Base-by-base conservation (phyloP, 2,329 filamentous ascomycete genomes). In the Venturia asperata region DNA sequence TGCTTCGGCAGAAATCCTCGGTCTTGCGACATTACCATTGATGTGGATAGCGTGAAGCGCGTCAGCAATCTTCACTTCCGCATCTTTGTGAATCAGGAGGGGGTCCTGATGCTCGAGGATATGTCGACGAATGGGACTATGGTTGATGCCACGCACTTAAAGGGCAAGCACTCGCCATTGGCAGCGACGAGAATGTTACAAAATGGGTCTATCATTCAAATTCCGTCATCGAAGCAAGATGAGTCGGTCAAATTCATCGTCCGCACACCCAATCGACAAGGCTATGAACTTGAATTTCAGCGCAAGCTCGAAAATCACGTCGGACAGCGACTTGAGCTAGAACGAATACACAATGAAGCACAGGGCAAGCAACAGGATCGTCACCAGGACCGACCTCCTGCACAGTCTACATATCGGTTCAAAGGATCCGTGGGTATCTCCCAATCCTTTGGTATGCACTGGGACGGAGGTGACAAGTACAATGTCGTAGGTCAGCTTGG, bases 31-130 rank as follows among this genome's bases (percentile, higher is more conserved):
- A 80, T 90, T 63, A 77, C 87, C 66, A 85, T 91, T 61, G 75
- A 79, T 43, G 81, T 87, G 68, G 88, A 93, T 69, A 83, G 84
- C 0, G 79, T 84, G 63, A 88, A 85, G 73, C 84, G 90, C 55
- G 83, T 99, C 67, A 97, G 93, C 79, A 97, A 97, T 73, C 83
- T 89, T n/a, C 94, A 99, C 74, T 99, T 97, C 74, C 88, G 91
- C 64, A 96, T 99, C 67, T 96, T 89, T 72, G 82, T 96, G 70
- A 99, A 95, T 71, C 81, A 86, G n/a, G 85, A 90, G 68, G 91
- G 89, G 37, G 87, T 90, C 65, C 82, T 97, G 68, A 96, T 99
- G 91, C 80, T 97, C 15, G 88, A 96, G 74, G 94, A 99, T 73
- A 84, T 87, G 73, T 97, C 94, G 0, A 97, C 92, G n/a, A 99